Conservation (phyloP, 352 stramenopile species). For the Phytophthora nicotianae region DNA sequence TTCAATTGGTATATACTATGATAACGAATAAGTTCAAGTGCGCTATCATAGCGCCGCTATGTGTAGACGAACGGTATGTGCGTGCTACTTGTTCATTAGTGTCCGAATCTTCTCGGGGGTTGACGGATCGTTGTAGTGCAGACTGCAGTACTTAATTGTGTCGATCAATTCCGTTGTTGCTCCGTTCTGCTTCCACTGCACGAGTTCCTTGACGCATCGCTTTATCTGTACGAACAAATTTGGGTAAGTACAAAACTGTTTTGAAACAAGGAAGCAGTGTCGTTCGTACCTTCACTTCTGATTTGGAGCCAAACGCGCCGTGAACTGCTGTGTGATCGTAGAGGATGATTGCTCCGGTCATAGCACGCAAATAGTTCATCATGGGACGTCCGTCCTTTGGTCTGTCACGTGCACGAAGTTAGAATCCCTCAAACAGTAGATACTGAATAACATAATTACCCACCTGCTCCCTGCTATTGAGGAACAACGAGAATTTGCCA, state of each 20-base stretch:
- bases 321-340: slow-evolving; percentile 59
- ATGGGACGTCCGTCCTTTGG: slow-evolving; percentile 46
- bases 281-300: slow-evolving; percentile 53
- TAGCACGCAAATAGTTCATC: slow-evolving; percentile 54
- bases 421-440: neutral
- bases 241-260: neutral
- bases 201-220: slow-evolving; percentile 58
- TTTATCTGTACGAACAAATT: slow-evolving; percentile 50
- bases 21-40: slow-evolving; percentile 1
- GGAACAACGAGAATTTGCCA: slow-evolving; percentile 55
- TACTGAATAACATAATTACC: neutral
- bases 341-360: slow-evolving; percentile 62
- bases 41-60: too few relatives aligned
- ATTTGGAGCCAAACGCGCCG: slow-evolving; percentile 58
- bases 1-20: too few relatives aligned
- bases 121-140: slow-evolving; percentile 53
- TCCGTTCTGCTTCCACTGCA: slow-evolving; percentile 40
- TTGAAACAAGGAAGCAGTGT: neutral
- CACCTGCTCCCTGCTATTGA: slow-evolving; percentile 35
- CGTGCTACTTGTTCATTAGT: slow-evolving; percentile 42
- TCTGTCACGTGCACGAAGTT: slow-evolving; percentile 9
- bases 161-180: slow-evolving; percentile 48
- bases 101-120: slow-evolving; percentile 54
- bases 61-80: neutral
- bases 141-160: slow-evolving; percentile 59